Conservation (phyloP, 2,329 filamentous ascomycete species). For the Graphium sp. region DNA sequence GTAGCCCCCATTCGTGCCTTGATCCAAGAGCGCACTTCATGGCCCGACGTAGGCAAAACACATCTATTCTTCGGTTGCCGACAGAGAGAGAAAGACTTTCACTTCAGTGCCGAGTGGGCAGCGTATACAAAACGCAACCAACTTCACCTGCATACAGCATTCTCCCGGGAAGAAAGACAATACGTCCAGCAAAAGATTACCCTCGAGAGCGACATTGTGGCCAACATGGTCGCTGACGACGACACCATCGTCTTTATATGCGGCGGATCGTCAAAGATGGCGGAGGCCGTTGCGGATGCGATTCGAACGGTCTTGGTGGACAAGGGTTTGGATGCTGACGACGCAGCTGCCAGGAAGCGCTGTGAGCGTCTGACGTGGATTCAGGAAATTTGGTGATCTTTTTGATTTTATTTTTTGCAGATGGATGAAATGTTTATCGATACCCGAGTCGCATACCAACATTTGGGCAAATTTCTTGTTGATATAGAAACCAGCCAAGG, state of each 20-base stretch:
- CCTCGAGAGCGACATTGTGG: slow-evolving; percentile 19
- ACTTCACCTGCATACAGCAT: slow-evolving; percentile 23
- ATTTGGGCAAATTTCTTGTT: too few relatives aligned
- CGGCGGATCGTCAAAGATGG: slow-evolving; percentile 41
- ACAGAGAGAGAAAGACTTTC: slow-evolving; percentile 58
- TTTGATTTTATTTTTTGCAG: too few relatives aligned
- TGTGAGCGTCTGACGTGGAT: slow-evolving; percentile 25
- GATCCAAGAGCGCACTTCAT: slow-evolving; percentile 54
- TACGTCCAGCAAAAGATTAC: slow-evolving; percentile 40
- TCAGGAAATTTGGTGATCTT: slow-evolving; percentile 45
- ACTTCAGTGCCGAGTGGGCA: slow-evolving; percentile 65
- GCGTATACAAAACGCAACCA: slow-evolving; percentile 6
- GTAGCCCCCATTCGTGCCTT: slow-evolving; percentile 71
- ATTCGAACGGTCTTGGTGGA: slow-evolving; percentile 29
- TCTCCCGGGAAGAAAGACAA: slow-evolving; percentile 26
- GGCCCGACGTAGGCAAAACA: slow-evolving; percentile 9
- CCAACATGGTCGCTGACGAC: slow-evolving; percentile 16
- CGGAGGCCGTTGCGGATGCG: slow-evolving; percentile 32
- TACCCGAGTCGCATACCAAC: too few relatives aligned
- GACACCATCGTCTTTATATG: slow-evolving; percentile 37
- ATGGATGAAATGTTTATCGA: too few relatives aligned
- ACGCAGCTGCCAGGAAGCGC: slow-evolving; percentile 17
- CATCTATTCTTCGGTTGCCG: slow-evolving; percentile 77
- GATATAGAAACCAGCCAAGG: too few relatives aligned
- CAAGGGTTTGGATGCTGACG: slow-evolving; percentile 14